Percentiles rank a stretch among this genome's conserved stretches.
Evolutionary conservation across 2,329 filamentous ascomycete species (phyloP).

Genomic region (Gaeumannomyces sp.): DNA sequence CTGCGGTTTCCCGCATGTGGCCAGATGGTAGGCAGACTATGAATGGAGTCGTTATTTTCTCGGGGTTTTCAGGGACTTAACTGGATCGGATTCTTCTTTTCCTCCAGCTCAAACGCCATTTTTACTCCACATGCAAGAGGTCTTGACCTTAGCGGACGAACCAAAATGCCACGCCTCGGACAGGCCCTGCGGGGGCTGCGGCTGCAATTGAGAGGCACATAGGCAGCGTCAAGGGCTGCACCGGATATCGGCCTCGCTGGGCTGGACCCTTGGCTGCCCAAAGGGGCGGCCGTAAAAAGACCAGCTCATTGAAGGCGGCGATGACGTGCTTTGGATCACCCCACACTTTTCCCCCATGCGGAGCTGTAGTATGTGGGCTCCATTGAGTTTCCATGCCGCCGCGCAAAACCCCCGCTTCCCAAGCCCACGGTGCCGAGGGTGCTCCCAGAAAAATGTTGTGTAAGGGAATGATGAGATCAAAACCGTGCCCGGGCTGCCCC

Average conservation of each 20-base stretch:
- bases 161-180: too few relatives aligned
- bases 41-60: too few relatives aligned
- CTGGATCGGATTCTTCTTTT: too few relatives aligned
- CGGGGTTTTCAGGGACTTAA: too few relatives aligned
- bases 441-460: background rate
- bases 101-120: too few relatives aligned
- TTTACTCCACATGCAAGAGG: too few relatives aligned
- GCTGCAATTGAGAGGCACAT: too few relatives aligned
- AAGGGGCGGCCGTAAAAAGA: background rate
- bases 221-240: too few relatives aligned
- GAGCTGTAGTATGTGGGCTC: background rate
- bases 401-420: background rate
- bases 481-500: background rate
- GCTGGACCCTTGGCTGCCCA: background rate
- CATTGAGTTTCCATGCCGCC: background rate
- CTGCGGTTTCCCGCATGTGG: too few relatives aligned
- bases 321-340: constrained; percentile 9
- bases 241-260: background rate
- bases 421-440: background rate
- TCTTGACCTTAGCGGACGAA: too few relatives aligned
- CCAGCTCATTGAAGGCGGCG: constrained; percentile 4
- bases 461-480: background rate
- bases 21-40: too few relatives aligned
- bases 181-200: too few relatives aligned
- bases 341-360: constrained; percentile 5